A percentile compares a stretch with the other conserved stretches of the same genome.
These are phyloP conservation scores for Elongisporangium anandrum DNA, from an alignment of 352 stramenopile species.

Conservation along the genomic window DNA sequence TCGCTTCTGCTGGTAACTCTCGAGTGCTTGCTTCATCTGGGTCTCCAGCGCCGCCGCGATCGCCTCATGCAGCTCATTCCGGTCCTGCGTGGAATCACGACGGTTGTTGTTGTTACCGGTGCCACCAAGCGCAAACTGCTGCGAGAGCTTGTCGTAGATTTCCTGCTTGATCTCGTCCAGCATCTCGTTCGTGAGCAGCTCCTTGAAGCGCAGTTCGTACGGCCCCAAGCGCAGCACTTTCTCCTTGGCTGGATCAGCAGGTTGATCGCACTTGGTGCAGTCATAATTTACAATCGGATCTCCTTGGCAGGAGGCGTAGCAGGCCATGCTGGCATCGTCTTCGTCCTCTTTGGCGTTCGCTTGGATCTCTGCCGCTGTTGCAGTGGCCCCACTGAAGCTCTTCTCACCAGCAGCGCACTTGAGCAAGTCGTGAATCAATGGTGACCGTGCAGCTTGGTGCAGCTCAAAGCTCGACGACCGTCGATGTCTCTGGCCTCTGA, in stretches of 20 bases:
- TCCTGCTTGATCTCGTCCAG: constrained; percentile 61
- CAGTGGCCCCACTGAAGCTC: neutral
- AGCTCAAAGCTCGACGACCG: constrained; percentile 25
- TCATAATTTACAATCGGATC: neutral
- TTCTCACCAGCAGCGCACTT: neutral
- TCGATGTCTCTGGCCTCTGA: neutral
- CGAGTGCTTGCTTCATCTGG: constrained; percentile 35
- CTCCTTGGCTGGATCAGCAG: constrained; percentile 2
- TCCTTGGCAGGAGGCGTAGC: constrained; percentile 2
- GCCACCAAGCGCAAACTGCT: constrained; percentile 17
- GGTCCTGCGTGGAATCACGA: constrained; percentile 5
- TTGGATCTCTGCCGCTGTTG: neutral
- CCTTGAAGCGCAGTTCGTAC: constrained; percentile 41
- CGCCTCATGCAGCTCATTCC: constrained; percentile 35
- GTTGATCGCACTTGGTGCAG: neutral
- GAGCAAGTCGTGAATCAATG: constrained; percentile 4
- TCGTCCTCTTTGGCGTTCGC: neutral
- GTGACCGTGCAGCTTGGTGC: constrained; percentile 7
- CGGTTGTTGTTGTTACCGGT: neutral
- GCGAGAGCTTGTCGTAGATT: constrained; percentile 48
- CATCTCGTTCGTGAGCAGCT: constrained; percentile 41
- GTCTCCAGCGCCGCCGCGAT: constrained; percentile 46
- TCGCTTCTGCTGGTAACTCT: constrained; percentile 18
- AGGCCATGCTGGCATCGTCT: neutral
- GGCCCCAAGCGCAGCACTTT: constrained; percentile 1